Conservation (phyloP, 768 basidiomycete species). For the Porphyrellus cyaneotinctus region DNA sequence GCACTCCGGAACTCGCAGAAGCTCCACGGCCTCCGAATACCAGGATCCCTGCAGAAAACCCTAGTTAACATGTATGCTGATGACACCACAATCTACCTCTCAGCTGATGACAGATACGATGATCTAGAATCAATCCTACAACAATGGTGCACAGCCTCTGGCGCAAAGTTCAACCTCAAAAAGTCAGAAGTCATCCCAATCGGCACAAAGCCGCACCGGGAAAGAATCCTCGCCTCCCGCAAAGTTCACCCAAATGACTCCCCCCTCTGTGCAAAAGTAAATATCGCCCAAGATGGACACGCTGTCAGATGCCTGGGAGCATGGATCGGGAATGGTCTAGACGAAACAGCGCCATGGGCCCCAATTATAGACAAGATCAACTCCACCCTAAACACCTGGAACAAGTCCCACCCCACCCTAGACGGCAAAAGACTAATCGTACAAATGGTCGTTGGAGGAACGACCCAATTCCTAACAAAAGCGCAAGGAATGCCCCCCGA, state of each 20-base stretch:
- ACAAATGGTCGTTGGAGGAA: constrained; percentile 11
- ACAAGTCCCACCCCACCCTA: constrained; percentile 11
- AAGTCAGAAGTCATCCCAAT: constrained; percentile 27
- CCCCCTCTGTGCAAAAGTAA: not conserved
- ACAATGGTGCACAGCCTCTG: constrained; percentile 30
- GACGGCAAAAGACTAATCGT: constrained; percentile 12
- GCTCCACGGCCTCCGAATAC: not conserved
- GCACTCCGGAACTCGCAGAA: not conserved
- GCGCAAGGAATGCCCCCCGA: constrained; percentile 12
- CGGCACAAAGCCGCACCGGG: constrained; percentile 6
- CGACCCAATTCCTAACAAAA: constrained; percentile 30
- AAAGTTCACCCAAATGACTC: not conserved
- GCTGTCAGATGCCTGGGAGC: constrained; percentile 7
- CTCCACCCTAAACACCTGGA: not conserved
- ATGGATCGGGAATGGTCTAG: constrained; percentile 24
- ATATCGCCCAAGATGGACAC: constrained; percentile 14
- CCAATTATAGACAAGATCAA: not conserved
- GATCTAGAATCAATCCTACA: not conserved
- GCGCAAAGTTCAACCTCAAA: constrained; percentile 16
- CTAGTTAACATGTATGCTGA: not conserved
- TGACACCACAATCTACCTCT: not conserved
- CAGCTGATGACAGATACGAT: not conserved
- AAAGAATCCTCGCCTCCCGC: fast-evolving
- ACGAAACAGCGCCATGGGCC: constrained; percentile 12
- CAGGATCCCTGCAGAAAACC: too few species aligned